Conservation (phyloP, 345 rosid genomes). For the Aethionema arabicum region DNA sequence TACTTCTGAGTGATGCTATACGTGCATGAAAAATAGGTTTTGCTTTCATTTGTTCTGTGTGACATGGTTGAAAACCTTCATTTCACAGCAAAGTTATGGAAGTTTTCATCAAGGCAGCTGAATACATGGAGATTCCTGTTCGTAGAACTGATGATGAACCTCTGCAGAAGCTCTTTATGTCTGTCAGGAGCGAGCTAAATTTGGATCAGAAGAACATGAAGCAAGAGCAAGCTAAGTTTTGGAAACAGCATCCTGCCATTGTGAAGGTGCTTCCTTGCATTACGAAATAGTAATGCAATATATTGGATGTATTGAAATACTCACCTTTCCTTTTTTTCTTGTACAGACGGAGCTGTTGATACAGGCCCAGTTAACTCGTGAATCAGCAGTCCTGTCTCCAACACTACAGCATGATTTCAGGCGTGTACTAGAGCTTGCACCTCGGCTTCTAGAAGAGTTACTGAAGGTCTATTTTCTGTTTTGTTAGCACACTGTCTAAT, state of each 20-base stretch:
- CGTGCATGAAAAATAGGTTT: conserved; percentile 9
- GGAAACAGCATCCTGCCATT: conserved; percentile 97
- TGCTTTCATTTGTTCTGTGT: conserved; percentile 21
- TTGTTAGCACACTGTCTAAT: conserved; percentile 10
- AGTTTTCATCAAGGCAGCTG: conserved; percentile 95
- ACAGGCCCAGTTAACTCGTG: conserved; percentile 93
- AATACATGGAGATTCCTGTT: conserved; percentile 93
- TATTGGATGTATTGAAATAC: conserved; percentile 10
- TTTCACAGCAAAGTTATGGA: conserved; percentile 94
- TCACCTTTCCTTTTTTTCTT: conserved; percentile 16
- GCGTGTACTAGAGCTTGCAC: conserved; percentile 89
- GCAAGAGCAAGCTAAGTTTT: conserved; percentile 99
- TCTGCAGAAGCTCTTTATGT: conserved; percentile 90
- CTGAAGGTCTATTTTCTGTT: conserved; percentile 62
- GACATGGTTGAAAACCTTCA: conserved; percentile 25
- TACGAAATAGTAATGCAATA: conserved; percentile 14
- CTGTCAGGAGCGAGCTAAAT: conserved; percentile 95
- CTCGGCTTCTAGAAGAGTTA: conserved; percentile 93
- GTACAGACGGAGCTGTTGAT: conserved; percentile 91
- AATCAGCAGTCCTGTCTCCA: conserved; percentile 72
- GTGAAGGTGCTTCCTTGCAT: conserved; percentile 64
- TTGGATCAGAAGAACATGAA: conserved; percentile 91
- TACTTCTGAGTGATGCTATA: neutral
- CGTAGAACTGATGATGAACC: conserved; percentile 96
- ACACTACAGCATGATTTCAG: conserved; percentile 75